A percentile compares a stretch with the other conserved stretches of the same genome.
Conservation (phyloP, 2,329 filamentous ascomycete species). For the Chrysoporthe puriensis region DNA sequence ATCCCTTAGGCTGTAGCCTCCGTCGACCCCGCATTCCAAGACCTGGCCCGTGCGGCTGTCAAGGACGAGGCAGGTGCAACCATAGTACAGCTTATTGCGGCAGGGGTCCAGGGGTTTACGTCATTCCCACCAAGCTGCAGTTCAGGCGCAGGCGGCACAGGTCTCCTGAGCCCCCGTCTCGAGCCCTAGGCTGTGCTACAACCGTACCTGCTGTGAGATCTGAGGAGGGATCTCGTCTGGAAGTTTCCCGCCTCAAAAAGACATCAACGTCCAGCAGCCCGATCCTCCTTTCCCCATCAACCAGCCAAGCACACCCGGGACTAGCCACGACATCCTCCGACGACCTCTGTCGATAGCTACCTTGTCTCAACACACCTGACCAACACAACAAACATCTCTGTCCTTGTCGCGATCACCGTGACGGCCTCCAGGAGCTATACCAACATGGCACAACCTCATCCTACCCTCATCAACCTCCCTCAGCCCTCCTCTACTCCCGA, state of each 20-base stretch:
- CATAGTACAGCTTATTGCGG: neutral
- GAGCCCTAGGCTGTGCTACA: neutral
- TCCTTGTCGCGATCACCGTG: neutral
- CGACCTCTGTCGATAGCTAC: no score
- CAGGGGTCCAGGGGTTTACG: slow-evolving; percentile 3
- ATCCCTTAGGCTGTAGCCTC: neutral
- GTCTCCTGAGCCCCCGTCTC: neutral
- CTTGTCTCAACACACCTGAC: neutral
- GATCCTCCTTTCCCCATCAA: no score
- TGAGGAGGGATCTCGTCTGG: neutral
- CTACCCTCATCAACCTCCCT: slow-evolving; percentile 82
- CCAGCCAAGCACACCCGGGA: no score
- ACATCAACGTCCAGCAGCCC: no score
- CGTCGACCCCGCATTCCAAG: neutral
- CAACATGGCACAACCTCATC: slow-evolving; percentile 45
- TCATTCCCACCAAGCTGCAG: neutral
- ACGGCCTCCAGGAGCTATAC: slow-evolving; percentile 1
- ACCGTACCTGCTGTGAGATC: neutral
- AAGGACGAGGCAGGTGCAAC: neutral
- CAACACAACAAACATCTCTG: neutral
- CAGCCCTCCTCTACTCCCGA: slow-evolving; percentile 80
- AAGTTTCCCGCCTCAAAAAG: no score
- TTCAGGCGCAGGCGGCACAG: neutral
- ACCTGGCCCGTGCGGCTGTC: neutral
- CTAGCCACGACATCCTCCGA: no score